Base-by-base conservation (phyloP, 768 basidiomycete genomes). In the Tricholoma furcatifolium region DNA sequence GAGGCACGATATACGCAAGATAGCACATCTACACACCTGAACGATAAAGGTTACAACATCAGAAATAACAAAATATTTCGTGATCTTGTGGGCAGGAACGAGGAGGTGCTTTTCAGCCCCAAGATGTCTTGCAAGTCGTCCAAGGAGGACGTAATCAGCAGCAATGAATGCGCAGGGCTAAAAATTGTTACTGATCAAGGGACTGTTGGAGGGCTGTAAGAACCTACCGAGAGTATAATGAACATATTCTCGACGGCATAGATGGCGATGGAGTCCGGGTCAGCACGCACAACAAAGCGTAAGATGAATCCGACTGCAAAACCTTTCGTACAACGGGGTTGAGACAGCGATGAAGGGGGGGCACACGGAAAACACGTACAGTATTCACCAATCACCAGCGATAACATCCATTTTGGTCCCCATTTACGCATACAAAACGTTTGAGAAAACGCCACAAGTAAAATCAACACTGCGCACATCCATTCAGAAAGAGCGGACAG, bases 81-180 rank as follows among this genome's bases (percentile, higher is more conserved):
- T 84, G 55, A 88, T 77, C n/a, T 70, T 69, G 20, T 68, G 70
- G 9, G 80, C 70, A 1, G 70, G 68, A n/a, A 89, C 65, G 21
- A 81, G 60, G n/a, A 88, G 70, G 57, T 82, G 75, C 45, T 74
- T 56, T 54, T 76, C 71, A 32, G 74, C 74, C 7, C 68, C 60
- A 4, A 88, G 67, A 54, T 78, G 71, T 18, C 65, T 70, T 4
- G 84, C 81, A 2, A 91, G 64, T 11, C 77, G 78, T 9, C 85
- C 84, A 1, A 89, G 77, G n/a, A 88, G 73, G 47, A 87, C 70
- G 59, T 90, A 89, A 61, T 84, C 77, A n/a, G 82, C 77, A 4
- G 84, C 84, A 57, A 87, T 84, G 67, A 89, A 89, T 21, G 84
- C 87, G 62, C 88, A 90, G 4, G 87, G 87, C 82, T 84, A 40